Percentiles rank a stretch among this genome's conserved stretches.
Conservation (phyloP, 1,284 basidiomycete species). For the Ceratorhiza oryzae-sativae region DNA sequence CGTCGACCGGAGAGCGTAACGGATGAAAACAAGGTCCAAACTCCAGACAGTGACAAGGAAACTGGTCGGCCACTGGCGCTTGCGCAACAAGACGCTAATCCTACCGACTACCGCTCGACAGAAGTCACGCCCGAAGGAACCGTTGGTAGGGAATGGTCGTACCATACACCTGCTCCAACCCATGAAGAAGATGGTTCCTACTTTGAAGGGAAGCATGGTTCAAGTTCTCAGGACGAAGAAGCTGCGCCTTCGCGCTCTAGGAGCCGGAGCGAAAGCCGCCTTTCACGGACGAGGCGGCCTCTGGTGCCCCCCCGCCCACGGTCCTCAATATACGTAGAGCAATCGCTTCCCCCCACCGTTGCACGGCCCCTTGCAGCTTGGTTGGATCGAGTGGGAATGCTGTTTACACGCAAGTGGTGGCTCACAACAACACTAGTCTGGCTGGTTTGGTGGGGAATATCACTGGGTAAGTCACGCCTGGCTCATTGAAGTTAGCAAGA, state of each 20-base stretch:
- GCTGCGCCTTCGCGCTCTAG: conserved; percentile 5
- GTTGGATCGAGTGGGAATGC: conserved; percentile 73
- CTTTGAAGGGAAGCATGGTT: conserved; percentile 15
- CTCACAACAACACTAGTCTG: conserved; percentile 85
- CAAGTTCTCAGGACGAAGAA: neutral
- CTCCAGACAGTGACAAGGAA: conserved; percentile 24
- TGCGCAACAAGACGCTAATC: conserved; percentile 23
- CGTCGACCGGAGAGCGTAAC: neutral
- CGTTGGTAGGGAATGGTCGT: conserved; percentile 27
- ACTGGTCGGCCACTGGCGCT: neutral
- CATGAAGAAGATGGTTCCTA: conserved; percentile 15
- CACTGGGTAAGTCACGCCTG: conserved; percentile 68
- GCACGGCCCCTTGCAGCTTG: conserved; percentile 67
- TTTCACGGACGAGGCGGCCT: neutral
- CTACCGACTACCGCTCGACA: conserved; percentile 28
- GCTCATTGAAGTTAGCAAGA: neutral
- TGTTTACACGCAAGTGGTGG: conserved; percentile 83
- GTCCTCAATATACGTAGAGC: conserved; percentile 56
- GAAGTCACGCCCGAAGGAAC: conserved; percentile 15
- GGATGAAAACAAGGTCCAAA: conserved; percentile 22
- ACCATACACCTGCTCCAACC: conserved; percentile 14
- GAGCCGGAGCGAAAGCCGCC: conserved; percentile 19
- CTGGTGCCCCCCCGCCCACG: conserved; percentile 17
- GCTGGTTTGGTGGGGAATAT: conserved; percentile 82
- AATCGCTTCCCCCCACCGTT: conserved; percentile 54